Percentiles rank a stretch among this genome's conserved stretches.
These are phyloP conservation scores for Grigorovia yakushimaensis DNA, from an alignment of 805 yeast genomes.

Conservation along the genomic window DNA sequence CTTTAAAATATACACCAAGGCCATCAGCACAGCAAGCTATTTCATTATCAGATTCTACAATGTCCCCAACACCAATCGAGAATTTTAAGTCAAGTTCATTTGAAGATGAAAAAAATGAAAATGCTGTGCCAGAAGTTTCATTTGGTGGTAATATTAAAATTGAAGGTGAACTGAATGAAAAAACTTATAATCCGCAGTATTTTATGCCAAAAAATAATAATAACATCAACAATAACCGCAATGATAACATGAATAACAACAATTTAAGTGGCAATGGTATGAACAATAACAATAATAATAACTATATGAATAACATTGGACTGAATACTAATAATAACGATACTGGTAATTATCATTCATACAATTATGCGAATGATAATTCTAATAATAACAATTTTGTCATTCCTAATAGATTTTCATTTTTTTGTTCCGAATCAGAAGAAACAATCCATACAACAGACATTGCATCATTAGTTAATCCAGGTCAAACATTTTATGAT, in stretches of 20 bases:
- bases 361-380: background rate
- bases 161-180: constrained; percentile 22
- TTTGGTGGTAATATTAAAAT: constrained; percentile 31
- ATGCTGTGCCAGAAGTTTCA: constrained; percentile 26
- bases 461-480: constrained; percentile 62
- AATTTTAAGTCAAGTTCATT: background rate
- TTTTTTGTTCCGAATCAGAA: constrained; percentile 71
- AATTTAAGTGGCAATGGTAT: background rate
- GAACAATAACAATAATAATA: background rate
- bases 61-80: background rate
- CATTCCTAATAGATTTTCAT: constrained; percentile 71
- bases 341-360: background rate
- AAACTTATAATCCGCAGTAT: background rate
- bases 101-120: constrained; percentile 1
- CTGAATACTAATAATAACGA: background rate
- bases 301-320: background rate
- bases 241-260: background rate
- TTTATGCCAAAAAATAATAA: background rate
- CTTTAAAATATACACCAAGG: constrained; percentile 53
- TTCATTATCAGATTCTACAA: constrained; percentile 1
- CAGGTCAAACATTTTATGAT: constrained; percentile 55
- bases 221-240: background rate
- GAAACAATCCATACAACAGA: constrained; percentile 88
- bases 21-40: constrained; percentile 3
- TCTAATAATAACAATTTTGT: constrained; percentile 3